These are phyloP conservation scores for Ampelomyces quisqualis DNA, from an alignment of 2,329 filamentous ascomycete genomes.

Conservation along the genomic window DNA sequence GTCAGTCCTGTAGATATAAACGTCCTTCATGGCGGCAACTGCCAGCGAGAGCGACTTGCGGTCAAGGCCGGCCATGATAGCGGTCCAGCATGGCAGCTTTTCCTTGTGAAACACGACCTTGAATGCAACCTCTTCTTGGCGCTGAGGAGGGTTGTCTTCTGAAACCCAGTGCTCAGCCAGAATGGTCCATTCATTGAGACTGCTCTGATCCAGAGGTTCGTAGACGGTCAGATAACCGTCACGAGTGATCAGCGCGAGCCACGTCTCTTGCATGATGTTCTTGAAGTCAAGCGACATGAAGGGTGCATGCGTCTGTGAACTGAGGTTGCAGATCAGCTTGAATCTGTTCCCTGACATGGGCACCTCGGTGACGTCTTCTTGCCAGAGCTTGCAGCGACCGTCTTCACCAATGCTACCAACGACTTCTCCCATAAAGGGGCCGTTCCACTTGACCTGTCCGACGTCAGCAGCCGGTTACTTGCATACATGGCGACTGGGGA, in stretches of 20 bases:
- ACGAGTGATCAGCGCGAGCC: constrained; percentile 79
- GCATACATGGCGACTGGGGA: constrained; percentile 17
- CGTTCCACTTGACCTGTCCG: constrained; percentile 83
- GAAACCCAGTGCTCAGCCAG: constrained; percentile 77
- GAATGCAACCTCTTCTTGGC: constrained; percentile 86
- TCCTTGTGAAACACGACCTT: constrained; percentile 86
- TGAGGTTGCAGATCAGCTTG: constrained; percentile 64
- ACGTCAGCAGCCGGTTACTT: constrained; percentile 23
- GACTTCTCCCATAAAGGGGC: constrained; percentile 83
- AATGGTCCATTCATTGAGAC: constrained; percentile 71
- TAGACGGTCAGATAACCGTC: constrained; percentile 78
- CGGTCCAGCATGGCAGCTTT: constrained; percentile 73
- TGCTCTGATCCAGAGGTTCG: constrained; percentile 83
- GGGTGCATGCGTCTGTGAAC: constrained; percentile 67
- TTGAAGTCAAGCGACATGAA: constrained; percentile 83
- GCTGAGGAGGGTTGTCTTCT: constrained; percentile 59
- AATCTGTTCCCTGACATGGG: constrained; percentile 76
- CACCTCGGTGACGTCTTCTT: constrained; percentile 80
- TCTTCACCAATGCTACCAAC: constrained; percentile 87
- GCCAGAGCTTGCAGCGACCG: constrained; percentile 88
- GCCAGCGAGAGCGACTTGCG: constrained; percentile 77
- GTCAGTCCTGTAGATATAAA: constrained; percentile 80
- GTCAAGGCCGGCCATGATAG: constrained; percentile 77
- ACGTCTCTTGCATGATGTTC: constrained; percentile 79
- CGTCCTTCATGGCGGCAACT: constrained; percentile 80